Base-by-base conservation (phyloP, 495 filamentous ascomycete species). In the Xylaria acuta region DNA sequence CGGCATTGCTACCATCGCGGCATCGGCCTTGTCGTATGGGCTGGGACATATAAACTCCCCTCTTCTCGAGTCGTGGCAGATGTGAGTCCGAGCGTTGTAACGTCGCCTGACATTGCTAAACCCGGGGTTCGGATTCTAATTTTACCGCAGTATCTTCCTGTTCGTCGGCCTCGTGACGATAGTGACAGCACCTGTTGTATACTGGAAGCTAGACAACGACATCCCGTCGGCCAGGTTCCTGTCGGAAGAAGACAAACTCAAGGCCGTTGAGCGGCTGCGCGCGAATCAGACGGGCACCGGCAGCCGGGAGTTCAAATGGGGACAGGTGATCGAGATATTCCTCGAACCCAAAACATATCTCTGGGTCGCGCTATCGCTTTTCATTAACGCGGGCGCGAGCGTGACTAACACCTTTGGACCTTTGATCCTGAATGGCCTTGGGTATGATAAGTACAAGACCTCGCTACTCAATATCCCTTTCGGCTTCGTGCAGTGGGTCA, bases 391-490 rank as follows among this genome's bases (percentile, higher is more conserved):
- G 36, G 89, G 90, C 22, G 88, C 89, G 3, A 83, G 83, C 49
- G 88, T 91, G 12, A 87, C 87, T 56, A 87, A 87, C 70, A 86
- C 82, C 12, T 90, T 90, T 65, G 89, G 88, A 0, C 88, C 90
- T 0, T 78, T 91, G 27, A 90, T 92, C 59, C 72, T 91, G n/a
- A 80, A 75, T n/a, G 89, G 89, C 0, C 79, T 91, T 0, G 87
- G 87, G 6, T 90, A 87, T 63, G 85, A 89, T 74, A 85, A 86
- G 41, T 88, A 87, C 80, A 83, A 47, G 5, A 88, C 89, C 0
- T 88, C 89, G 18, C 86, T 92, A 8, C 84, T 92, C 5, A 92
- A 91, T 68, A 92, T 86, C 71, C 89, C 90, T 0, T 89, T 88
- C 32, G 90, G 90, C 1, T 81, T 85, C 3, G 81, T 92, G 54